phyloP scores from a whole-genome alignment of 2,329 filamentous ascomycete genomes.

The Paradendryphiella salina region DNA sequence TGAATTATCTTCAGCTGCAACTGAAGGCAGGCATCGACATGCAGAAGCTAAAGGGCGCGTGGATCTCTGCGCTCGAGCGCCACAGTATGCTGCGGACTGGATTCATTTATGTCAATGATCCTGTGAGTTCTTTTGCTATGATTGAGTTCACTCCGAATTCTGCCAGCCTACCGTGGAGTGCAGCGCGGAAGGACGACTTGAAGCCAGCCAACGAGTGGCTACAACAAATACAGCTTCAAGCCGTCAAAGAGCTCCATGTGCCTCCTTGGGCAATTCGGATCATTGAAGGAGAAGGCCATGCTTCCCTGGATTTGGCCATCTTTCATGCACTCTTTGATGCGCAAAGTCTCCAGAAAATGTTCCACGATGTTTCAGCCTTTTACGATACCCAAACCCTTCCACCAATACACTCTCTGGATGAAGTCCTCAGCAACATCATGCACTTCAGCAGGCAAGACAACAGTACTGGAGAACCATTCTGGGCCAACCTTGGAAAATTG shows the following conservation, averaged over 20 bases:
- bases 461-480: slow-evolving; percentile 58
- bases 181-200: not conserved
- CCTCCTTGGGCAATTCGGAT: slow-evolving; percentile 68
- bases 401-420: slow-evolving; percentile 44
- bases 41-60: slow-evolving; percentile 58
- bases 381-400: slow-evolving; percentile 41
- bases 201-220: slow-evolving; percentile 31
- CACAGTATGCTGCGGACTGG: slow-evolving; percentile 78
- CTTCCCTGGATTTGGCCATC: slow-evolving; percentile 57
- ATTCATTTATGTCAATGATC: slow-evolving; percentile 66
- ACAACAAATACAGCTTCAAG: slow-evolving; percentile 22
- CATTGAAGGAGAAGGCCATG: slow-evolving; percentile 30
- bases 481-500: slow-evolving; percentile 60
- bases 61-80: slow-evolving; percentile 56
- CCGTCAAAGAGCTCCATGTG: slow-evolving; percentile 53
- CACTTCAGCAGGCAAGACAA: slow-evolving; percentile 38
- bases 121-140: slow-evolving; percentile 72
- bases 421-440: slow-evolving; percentile 53
- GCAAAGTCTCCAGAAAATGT: slow-evolving; percentile 66
- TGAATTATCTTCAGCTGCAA: slow-evolving; percentile 69
- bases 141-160: slow-evolving; percentile 58
- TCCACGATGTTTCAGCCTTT: slow-evolving; percentile 60
- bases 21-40: slow-evolving; percentile 51
- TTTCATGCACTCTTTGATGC: slow-evolving; percentile 90
- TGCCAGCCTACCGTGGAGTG: slow-evolving; percentile 44